Conservation (phyloP, 306 rosid genomes). For the Malus orientalis region DNA sequence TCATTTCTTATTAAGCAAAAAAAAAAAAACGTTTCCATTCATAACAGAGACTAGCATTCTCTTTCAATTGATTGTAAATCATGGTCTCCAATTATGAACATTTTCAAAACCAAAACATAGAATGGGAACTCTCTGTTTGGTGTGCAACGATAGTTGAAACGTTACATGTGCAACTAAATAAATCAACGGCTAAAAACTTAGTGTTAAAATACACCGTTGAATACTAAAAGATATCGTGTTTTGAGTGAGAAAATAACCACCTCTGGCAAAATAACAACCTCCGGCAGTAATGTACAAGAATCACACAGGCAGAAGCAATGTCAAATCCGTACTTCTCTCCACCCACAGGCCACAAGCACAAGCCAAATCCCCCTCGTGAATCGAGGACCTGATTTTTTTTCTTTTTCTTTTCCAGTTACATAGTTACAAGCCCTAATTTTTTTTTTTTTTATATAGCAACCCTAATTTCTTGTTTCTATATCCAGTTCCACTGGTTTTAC, state of each 20-base stretch:
- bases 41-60: background rate
- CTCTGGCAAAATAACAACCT: slow-evolving; percentile 53
- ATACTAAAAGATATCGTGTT: no score
- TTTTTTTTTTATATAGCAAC: background rate
- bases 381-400: slow-evolving; percentile 29
- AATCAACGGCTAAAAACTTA: background rate
- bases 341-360: background rate
- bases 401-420: slow-evolving; percentile 39
- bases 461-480: background rate
- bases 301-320: slow-evolving; percentile 41
- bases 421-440: background rate
- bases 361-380: slow-evolving; percentile 54
- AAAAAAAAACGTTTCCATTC: background rate
- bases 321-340: slow-evolving; percentile 38
- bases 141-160: background rate
- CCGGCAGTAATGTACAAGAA: slow-evolving; percentile 47
- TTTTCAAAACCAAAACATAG: background rate
- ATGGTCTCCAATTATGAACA: background rate
- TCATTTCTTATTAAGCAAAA: background rate
- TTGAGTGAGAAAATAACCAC: background rate
- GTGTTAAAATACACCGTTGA: background rate
- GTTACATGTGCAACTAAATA: no score
- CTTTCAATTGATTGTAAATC: background rate
- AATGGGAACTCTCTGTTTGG: background rate
- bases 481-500: background rate